Percentiles rank a stretch among this genome's conserved stretches.
These are phyloP conservation scores for Yarrowia phangngaensis DNA, from an alignment of 805 yeast genomes.

Conservation along the genomic window DNA sequence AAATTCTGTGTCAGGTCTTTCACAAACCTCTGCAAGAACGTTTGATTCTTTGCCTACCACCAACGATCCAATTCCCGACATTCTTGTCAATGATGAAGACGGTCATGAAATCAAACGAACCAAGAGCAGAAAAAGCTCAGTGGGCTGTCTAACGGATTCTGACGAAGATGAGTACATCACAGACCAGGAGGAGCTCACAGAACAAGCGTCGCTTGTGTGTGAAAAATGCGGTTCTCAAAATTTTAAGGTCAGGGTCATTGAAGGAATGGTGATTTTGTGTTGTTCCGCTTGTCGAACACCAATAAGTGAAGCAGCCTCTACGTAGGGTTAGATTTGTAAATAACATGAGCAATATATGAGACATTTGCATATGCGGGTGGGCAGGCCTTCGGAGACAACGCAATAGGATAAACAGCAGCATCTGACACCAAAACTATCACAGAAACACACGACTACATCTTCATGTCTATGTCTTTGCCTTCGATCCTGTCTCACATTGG, in stretches of 20 bases:
- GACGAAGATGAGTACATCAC: slow-evolving; percentile 10
- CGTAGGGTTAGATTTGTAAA: neutral
- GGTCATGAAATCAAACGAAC: slow-evolving; percentile 4
- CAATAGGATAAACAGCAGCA: too few relatives aligned
- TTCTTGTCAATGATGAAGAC: slow-evolving; percentile 17
- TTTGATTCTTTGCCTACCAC: neutral
- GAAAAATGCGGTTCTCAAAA: slow-evolving; percentile 24
- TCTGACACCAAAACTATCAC: too few relatives aligned
- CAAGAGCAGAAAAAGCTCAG: neutral
- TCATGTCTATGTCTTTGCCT: too few relatives aligned
- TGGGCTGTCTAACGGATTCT: slow-evolving; percentile 4
- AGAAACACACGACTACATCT: too few relatives aligned
- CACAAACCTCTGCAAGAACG: neutral
- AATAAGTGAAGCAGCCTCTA: slow-evolving; percentile 16
- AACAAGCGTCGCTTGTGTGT: slow-evolving; percentile 19
- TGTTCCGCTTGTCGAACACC: slow-evolving; percentile 25
- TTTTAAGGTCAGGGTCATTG: slow-evolving; percentile 20
- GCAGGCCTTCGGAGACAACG: too few relatives aligned
- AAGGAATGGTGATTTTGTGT: slow-evolving; percentile 24
- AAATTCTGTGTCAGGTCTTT: slow-evolving; percentile 4
- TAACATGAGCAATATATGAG: too few relatives aligned
- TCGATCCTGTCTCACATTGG: too few relatives aligned
- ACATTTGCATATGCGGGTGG: too few relatives aligned
- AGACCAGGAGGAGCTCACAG: slow-evolving; percentile 14
- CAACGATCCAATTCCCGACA: slow-evolving; percentile 2